Evolutionary conservation across 257 asterid genomes (phyloP).

Genomic region (Solanum chmielewskii): DNA sequence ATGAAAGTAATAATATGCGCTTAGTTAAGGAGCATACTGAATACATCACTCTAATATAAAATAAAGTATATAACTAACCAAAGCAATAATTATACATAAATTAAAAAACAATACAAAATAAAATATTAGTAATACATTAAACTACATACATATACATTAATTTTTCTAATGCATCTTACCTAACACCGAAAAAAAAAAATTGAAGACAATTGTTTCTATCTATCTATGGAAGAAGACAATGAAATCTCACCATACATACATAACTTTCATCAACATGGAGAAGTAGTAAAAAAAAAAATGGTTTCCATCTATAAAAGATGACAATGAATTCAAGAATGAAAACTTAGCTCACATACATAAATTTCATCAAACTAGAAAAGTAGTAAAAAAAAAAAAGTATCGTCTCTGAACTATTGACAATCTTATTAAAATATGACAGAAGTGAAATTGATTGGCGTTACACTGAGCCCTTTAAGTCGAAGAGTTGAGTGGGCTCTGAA

Average conservation of each 20-base stretch:
- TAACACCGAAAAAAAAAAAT: no score
- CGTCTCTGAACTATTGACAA: fast-evolving
- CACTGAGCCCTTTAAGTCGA: not conserved
- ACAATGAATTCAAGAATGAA: not conserved
- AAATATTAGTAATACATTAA: no score
- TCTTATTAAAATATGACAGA: not conserved
- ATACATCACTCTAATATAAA: no score
- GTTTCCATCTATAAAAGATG: not conserved
- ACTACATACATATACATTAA: no score
- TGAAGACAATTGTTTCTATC: not conserved
- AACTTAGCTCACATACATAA: not conserved
- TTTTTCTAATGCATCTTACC: no score
- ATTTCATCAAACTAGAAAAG: not conserved
- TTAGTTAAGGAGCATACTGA: not conserved
- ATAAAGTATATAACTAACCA: not conserved
- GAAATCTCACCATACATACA: not conserved
- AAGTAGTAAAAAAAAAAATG: not conserved
- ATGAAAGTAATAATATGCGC: no score
- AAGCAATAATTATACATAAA: not conserved
- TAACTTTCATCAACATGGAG: not conserved
- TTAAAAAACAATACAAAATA: no score
- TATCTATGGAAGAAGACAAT: not conserved
- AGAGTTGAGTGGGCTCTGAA: not conserved
- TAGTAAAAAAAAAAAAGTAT: not conserved
- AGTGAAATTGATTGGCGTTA: not conserved